Percentiles rank a stretch among this genome's conserved stretches.
These are phyloP conservation scores for Hemileccinum rubropunctum DNA, from an alignment of 768 basidiomycete species.

Conservation along the genomic window DNA sequence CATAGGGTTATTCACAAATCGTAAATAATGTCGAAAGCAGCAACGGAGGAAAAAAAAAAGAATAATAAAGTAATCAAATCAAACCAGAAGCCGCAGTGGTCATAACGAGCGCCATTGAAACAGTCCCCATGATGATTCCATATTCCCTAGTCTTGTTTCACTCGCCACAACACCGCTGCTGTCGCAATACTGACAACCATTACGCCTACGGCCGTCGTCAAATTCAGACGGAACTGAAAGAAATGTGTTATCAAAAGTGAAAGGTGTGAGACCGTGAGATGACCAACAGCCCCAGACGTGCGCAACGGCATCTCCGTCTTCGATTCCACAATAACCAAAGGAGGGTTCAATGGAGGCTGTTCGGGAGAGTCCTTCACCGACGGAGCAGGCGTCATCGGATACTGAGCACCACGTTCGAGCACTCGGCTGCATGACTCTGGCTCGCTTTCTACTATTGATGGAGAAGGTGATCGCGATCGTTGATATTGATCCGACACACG, in stretches of 20 bases:
- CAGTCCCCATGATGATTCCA: constrained; percentile 14
- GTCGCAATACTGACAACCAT: constrained; percentile 66
- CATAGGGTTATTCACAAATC: constrained; percentile 27
- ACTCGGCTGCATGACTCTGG: constrained; percentile 22
- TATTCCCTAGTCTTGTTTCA: constrained; percentile 42
- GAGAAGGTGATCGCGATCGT: constrained; percentile 30
- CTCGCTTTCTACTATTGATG: constrained; percentile 30
- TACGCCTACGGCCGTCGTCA: constrained; percentile 59
- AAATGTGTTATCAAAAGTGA: constrained; percentile 19
- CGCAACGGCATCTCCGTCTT: constrained; percentile 18
- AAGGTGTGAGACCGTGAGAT: constrained; percentile 15
- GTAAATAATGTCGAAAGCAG: constrained; percentile 19
- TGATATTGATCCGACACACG: constrained; percentile 22
- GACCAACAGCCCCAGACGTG: constrained; percentile 28
- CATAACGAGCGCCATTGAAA: constrained; percentile 15
- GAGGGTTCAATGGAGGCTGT: constrained; percentile 12
- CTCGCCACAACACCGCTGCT: constrained; percentile 71
- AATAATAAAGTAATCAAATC: constrained; percentile 32
- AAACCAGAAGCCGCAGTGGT: constrained; percentile 15
- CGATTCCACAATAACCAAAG: constrained; percentile 9
- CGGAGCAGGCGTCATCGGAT: constrained; percentile 31
- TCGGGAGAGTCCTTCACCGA: constrained; percentile 31
- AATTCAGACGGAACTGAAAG: constrained; percentile 28
- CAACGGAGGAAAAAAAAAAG: constrained; percentile 9
- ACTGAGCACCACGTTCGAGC: constrained; percentile 20